A percentile compares a stretch with the other conserved stretches of the same genome.
These are phyloP conservation scores for Talaromyces adpressus DNA, from an alignment of 495 filamentous ascomycete genomes.

Conservation along the genomic window DNA sequence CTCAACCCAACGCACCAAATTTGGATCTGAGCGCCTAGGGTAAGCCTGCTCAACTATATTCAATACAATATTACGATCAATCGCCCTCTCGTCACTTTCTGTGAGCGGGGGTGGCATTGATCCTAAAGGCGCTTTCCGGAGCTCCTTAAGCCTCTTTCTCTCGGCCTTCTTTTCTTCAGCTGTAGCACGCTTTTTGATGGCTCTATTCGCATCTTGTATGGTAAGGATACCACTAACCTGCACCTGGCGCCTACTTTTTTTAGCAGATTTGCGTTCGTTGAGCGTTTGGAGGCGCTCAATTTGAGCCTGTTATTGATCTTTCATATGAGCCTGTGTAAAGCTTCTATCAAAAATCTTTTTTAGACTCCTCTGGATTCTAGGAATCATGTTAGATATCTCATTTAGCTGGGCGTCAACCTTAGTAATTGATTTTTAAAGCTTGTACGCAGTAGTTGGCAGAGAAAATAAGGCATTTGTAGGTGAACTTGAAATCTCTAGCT, in stretches of 20 bases:
- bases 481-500: not conserved
- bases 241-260: not conserved
- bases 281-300: not conserved
- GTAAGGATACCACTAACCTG: not conserved
- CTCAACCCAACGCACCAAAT: not conserved
- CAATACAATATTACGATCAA: no score
- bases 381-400: not conserved
- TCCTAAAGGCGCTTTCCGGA: not conserved
- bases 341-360: not conserved
- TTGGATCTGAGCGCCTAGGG: not conserved
- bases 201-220: not conserved
- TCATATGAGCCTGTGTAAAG: not conserved
- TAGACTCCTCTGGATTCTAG: not conserved
- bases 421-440: not conserved
- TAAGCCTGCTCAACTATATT: no score
- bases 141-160: not conserved
- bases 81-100: no score
- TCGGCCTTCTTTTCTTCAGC: not conserved
- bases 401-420: not conserved
- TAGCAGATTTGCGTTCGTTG: not conserved
- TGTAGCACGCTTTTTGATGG: not conserved
- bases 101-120: no score
- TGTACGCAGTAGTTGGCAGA: not conserved
- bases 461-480: not conserved
- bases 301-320: not conserved